Conservation (phyloP, 2,329 filamentous ascomycete genomes). For the Rutstroemia sp. region DNA sequence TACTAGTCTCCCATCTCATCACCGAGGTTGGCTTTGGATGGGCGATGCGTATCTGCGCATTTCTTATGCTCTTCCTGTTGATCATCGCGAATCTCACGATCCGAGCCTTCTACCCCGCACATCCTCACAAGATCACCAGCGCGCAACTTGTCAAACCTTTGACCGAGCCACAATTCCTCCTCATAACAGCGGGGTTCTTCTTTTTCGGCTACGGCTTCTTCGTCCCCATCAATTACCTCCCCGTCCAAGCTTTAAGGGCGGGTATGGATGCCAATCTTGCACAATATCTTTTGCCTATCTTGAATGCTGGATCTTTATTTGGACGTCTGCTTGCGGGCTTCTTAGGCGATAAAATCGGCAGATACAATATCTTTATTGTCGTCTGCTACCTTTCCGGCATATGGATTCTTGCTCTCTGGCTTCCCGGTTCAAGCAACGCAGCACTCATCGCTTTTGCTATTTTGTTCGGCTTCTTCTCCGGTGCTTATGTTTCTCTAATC, state of each 20-base stretch:
- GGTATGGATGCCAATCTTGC: conserved; percentile 26
- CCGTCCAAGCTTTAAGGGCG: not conserved
- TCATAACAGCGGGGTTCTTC: not conserved
- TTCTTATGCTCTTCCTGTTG: not conserved
- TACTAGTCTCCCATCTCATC: not conserved
- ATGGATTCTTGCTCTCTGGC: conserved; percentile 51
- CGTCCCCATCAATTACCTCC: not conserved
- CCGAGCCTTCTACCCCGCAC: not conserved
- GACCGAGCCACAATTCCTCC: not conserved
- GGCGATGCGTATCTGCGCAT: not conserved
- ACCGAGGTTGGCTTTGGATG: not conserved
- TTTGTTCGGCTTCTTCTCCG: conserved; percentile 57
- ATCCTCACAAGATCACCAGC: not conserved
- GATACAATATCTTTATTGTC: conserved; percentile 36
- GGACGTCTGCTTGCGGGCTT: conserved; percentile 38
- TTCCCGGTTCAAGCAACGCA: conserved; percentile 45
- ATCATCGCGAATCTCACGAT: not conserved
- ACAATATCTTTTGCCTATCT: conserved; percentile 43
- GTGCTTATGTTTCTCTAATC: conserved; percentile 33
- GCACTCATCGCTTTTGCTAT: conserved; percentile 55
- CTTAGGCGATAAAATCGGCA: conserved; percentile 44
- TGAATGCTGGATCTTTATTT: conserved; percentile 35
- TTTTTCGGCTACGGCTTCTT: not conserved
- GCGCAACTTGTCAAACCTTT: not conserved
- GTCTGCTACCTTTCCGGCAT: conserved; percentile 6